A percentile compares a stretch with the other conserved stretches of the same genome.
Evolutionary conservation across 1,284 basidiomycete genomes (phyloP).

Genomic region (Phylloboletellus chloephorus): DNA sequence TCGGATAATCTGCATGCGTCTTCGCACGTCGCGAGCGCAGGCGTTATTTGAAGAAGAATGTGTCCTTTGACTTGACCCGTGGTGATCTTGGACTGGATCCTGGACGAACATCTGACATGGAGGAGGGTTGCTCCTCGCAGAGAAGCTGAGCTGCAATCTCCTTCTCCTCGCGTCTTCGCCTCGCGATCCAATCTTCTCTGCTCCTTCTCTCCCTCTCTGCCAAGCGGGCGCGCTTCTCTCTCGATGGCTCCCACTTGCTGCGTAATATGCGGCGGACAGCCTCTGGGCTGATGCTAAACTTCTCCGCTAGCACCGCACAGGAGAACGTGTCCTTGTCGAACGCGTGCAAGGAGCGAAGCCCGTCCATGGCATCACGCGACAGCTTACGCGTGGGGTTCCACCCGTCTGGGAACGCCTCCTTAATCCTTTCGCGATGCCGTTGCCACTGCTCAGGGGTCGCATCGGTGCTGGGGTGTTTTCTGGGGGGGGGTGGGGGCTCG

Average conservation of each 20-base stretch:
- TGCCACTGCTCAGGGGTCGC: conserved; percentile 51
- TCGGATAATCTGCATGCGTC: conserved; percentile 1
- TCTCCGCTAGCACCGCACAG: conserved; percentile 66
- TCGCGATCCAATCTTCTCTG: conserved; percentile 40
- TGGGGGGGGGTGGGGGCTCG: conserved; percentile 39
- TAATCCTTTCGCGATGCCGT: conserved; percentile 55
- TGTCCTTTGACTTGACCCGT: conserved; percentile 32
- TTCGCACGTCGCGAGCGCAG: conserved; percentile 16
- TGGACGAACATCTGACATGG: too few species aligned
- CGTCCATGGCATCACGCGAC: conserved; percentile 88
- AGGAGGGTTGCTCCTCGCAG: too few species aligned
- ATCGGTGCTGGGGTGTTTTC: conserved; percentile 34
- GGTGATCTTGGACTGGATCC: conserved; percentile 13
- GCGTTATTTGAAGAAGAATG: conserved; percentile 38
- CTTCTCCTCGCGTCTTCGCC: conserved; percentile 42
- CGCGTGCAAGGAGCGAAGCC: conserved; percentile 67
- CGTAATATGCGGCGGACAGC: conserved; percentile 81
- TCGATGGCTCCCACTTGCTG: conserved; percentile 71
- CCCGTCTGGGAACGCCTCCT: conserved; percentile 63
- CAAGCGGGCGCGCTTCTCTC: conserved; percentile 50
- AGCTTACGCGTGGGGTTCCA: conserved; percentile 86
- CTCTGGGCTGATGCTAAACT: conserved; percentile 83
- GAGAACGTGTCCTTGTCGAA: conserved; percentile 67
- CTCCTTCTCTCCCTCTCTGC: conserved; percentile 53
- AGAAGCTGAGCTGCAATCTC: conserved; percentile 28